Evolutionary conservation across 2,329 filamentous ascomycete genomes (phyloP).

Genomic region (Exophiala aquamarina): DNA sequence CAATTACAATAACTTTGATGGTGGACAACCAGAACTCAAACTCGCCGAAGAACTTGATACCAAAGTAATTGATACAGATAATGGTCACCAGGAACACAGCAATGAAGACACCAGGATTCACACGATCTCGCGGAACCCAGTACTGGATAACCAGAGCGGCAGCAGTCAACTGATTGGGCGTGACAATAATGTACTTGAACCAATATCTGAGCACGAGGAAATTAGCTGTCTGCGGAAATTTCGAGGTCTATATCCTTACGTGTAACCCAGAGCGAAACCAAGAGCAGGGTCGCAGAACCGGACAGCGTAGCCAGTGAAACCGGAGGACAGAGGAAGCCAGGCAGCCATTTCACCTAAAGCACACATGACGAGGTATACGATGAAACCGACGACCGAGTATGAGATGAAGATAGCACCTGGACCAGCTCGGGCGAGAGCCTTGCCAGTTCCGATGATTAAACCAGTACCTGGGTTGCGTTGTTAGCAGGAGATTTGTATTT

Average conservation of each 20-base stretch:
- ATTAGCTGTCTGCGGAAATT: constrained; percentile 37
- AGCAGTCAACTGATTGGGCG: constrained; percentile 81
- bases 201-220: constrained; percentile 44
- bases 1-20: constrained; percentile 68
- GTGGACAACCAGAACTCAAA: constrained; percentile 61
- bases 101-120: constrained; percentile 81
- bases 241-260: constrained; percentile 48
- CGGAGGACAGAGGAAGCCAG: constrained; percentile 74
- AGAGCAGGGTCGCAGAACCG: constrained; percentile 79
- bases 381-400: constrained; percentile 74
- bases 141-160: constrained; percentile 76
- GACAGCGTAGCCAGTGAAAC: constrained; percentile 78
- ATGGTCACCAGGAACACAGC: constrained; percentile 66
- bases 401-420: constrained; percentile 77
- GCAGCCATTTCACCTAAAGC: constrained; percentile 86
- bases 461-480: constrained; percentile 61
- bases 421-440: constrained; percentile 62
- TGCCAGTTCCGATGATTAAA: constrained; percentile 80
- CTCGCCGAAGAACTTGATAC: constrained; percentile 69
- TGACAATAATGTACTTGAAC: constrained; percentile 81
- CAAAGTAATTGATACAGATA: constrained; percentile 67
- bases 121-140: constrained; percentile 64
- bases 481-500: not conserved
- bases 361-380: constrained; percentile 90
- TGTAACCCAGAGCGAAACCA: constrained; percentile 75